Evolutionary conservation across 176 grass and related monocot genomes (phyloP).

Genomic region (Stipa capillata): DNA sequence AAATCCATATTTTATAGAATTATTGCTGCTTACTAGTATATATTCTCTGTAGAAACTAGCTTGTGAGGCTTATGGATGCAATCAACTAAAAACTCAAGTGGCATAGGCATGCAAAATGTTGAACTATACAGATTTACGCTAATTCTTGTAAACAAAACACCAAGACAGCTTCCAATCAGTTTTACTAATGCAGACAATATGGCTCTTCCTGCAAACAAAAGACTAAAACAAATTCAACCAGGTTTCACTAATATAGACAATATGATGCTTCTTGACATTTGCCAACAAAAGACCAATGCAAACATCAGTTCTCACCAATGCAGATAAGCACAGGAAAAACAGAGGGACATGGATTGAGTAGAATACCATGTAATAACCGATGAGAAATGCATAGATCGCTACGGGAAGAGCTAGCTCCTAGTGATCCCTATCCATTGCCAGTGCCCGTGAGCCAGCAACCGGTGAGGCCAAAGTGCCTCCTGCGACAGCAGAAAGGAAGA

Average conservation of each 20-base stretch:
- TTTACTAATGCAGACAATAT: constrained; percentile 2
- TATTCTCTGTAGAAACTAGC: not conserved
- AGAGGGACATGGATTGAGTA: not conserved
- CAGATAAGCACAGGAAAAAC: not conserved
- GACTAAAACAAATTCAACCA: not conserved
- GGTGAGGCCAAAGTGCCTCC: constrained; percentile 53
- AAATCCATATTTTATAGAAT: not conserved
- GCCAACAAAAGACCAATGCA: not conserved
- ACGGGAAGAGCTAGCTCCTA: constrained; percentile 36
- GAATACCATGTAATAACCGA: constrained; percentile 86
- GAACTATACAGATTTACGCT: not conserved
- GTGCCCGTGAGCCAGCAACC: constrained; percentile 66
- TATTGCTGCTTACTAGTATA: not conserved
- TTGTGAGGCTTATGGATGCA: not conserved
- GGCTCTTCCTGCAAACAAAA: not conserved
- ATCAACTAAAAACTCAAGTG: not conserved
- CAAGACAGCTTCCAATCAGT: not conserved
- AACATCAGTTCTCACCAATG: not conserved
- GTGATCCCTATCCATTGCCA: constrained; percentile 40
- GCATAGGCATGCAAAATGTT: not conserved
- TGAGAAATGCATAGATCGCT: constrained; percentile 61
- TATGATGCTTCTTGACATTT: not conserved
- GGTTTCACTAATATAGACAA: not conserved
- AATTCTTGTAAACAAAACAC: not conserved
- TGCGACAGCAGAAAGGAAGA: constrained; percentile 69